These are phyloP conservation scores for Neurospora intermedia DNA, from an alignment of 495 filamentous ascomycete genomes.

Conservation along the genomic window DNA sequence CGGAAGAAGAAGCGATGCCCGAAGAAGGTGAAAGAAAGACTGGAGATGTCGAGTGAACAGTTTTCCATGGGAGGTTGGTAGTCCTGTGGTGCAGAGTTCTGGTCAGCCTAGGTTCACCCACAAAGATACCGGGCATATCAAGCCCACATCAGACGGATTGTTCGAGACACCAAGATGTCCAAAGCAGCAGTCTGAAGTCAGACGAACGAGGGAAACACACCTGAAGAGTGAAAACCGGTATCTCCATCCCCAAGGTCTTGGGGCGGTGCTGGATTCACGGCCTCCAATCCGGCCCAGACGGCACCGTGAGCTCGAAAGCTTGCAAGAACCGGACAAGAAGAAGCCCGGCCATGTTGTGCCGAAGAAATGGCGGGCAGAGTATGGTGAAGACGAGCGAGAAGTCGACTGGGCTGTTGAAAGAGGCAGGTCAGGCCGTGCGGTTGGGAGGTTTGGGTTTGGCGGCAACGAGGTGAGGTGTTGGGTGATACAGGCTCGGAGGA, in stretches of 20 bases:
- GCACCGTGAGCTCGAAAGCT: background rate
- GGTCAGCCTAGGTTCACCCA: background rate
- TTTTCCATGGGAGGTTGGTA: background rate
- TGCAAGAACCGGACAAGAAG: background rate
- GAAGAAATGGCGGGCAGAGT: background rate
- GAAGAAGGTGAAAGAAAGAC: background rate
- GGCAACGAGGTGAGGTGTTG: background rate
- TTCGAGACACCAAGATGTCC: too few species aligned
- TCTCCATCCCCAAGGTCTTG: background rate
- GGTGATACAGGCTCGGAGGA: background rate
- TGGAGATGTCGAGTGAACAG: background rate
- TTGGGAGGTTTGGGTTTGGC: background rate
- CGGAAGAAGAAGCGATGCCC: background rate
- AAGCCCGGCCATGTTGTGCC: background rate
- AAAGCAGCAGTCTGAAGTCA: background rate
- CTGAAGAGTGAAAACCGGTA: background rate
- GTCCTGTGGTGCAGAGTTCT: background rate
- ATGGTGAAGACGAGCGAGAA: background rate
- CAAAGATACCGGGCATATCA: background rate
- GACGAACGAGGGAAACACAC: background rate
- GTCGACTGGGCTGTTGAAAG: background rate
- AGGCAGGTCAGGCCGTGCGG: background rate
- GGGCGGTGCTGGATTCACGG: background rate
- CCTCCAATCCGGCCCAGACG: background rate
- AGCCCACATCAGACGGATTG: background rate